These are phyloP conservation scores for Terfezia boudieri DNA, from an alignment of 495 filamentous ascomycete genomes.

Conservation along the genomic window DNA sequence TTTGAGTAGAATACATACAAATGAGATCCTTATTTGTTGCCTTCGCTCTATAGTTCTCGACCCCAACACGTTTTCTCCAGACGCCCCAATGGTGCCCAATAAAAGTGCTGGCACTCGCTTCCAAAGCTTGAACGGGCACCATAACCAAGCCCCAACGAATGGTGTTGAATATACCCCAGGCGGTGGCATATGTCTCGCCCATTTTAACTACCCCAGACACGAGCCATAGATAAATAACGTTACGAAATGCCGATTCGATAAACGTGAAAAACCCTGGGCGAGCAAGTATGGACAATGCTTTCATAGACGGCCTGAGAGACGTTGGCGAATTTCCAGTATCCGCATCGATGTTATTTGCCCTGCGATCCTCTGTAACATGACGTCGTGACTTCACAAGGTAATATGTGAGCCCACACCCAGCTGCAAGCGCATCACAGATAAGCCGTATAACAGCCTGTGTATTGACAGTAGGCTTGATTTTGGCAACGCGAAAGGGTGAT, in stretches of 20 bases:
- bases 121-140: slow-evolving; percentile 47
- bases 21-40: slow-evolving; percentile 1
- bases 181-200: slow-evolving; percentile 42
- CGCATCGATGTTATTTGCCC: not conserved
- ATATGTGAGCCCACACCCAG: slow-evolving; percentile 35
- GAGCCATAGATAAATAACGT: slow-evolving; percentile 52
- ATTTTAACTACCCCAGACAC: slow-evolving; percentile 39
- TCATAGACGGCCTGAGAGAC: slow-evolving; percentile 18
- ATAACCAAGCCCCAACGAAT: slow-evolving; percentile 62
- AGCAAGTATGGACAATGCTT: slow-evolving; percentile 28
- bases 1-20: not conserved
- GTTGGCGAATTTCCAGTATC: slow-evolving; percentile 2
- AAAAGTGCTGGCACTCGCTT: slow-evolving; percentile 41
- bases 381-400: slow-evolving; percentile 22
- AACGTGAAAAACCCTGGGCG: slow-evolving; percentile 37
- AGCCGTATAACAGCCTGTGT: slow-evolving; percentile 42
- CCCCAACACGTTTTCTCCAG: slow-evolving; percentile 27
- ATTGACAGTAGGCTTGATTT: slow-evolving; percentile 29
- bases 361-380: not conserved
- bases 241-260: slow-evolving; percentile 40
- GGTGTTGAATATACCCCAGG: slow-evolving; percentile 55
- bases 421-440: slow-evolving; percentile 35
- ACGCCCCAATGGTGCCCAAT: slow-evolving; percentile 45
- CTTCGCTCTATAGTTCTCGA: not conserved
- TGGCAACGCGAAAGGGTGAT: slow-evolving; percentile 39